Base-by-base conservation (phyloP, 1,284 basidiomycete species). In the Leccinum pachyderme region DNA sequence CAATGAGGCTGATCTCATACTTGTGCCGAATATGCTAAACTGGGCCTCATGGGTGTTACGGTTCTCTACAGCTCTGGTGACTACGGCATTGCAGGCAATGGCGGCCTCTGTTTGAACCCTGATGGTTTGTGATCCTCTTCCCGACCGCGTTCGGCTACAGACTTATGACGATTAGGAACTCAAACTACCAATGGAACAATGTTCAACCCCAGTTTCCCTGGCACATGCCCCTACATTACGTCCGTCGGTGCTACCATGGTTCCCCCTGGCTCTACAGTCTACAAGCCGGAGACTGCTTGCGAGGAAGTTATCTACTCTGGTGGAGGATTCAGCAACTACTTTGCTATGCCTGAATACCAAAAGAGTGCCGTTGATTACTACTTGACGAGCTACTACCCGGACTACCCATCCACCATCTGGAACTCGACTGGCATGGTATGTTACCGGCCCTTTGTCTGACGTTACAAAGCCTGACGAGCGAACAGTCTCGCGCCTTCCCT, bases 181-280 rank as follows among this genome's bases (percentile, higher is more conserved):
- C 65, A 70, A 50, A 62, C 62, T 4, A 5, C 32, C 1, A 51
- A 47, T 32, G 73, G 68, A 7, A 67, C 5, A 72, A 65, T 67
- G 1, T 66, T 79, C 73, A 77, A 79, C 55, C 80, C 77, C 0
- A 69, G 66, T 8, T 86, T 85, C 73, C 83, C 83, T 0, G 73
- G 75, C 3, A 76, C 73, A 0, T 86, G 83, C 60, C 83, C 83
- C 3, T 86, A 75, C 57, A 69, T 83, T 35, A 83, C 81, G 1
- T 74, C 77, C 4, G 77, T 85, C 37, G 83, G 83, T 39, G 82
- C 81, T 9, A 83, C 81, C 5, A 78, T 82, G 65, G 71, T 81
- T 47, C 72, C 72, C 41, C 70, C 73, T 2, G 73, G 72, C 32
- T 62, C 71, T 9, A 75, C 64, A 2, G 73, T 78, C 32, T 51